phyloP scores from a whole-genome alignment of 768 basidiomycete species.

The Mycena vitilis region DNA sequence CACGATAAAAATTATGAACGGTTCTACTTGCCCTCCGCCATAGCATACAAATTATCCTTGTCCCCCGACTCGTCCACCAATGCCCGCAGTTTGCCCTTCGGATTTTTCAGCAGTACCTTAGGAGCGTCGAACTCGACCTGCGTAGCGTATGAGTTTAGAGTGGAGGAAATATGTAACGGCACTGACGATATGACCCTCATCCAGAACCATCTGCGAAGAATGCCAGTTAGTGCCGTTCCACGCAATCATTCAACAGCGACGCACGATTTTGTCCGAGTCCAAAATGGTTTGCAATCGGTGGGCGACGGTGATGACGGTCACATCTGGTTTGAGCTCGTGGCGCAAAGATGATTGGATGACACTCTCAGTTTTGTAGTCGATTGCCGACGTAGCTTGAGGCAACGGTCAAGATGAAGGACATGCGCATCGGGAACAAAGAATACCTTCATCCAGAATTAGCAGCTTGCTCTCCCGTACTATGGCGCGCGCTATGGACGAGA shows the following conservation, averaged over 20 bases:
- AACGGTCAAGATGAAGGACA: conserved; percentile 44
- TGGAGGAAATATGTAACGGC: not conserved
- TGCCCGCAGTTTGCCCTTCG: conserved; percentile 61
- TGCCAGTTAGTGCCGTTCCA: not conserved
- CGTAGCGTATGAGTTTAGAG: conserved; percentile 10
- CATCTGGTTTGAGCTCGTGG: conserved; percentile 68
- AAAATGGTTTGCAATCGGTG: conserved; percentile 69
- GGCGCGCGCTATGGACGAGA: conserved; percentile 67
- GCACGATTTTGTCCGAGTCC: conserved; percentile 62
- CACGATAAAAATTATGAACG: not conserved
- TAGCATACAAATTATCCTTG: conserved; percentile 58
- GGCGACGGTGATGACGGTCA: conserved; percentile 67
- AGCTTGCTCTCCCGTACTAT: conserved; percentile 62
- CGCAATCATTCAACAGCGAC: conserved; percentile 5
- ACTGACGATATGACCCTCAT: conserved; percentile 54
- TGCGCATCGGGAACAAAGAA: not conserved
- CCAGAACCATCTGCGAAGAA: conserved; percentile 53
- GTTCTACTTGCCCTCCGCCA: conserved; percentile 44
- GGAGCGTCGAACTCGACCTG: conserved; percentile 71
- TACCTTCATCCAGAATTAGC: conserved; percentile 63
- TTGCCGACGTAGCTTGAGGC: conserved; percentile 64
- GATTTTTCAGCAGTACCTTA: conserved; percentile 58
- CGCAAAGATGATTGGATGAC: conserved; percentile 77
- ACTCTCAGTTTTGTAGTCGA: conserved; percentile 71
- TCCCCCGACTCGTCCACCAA: conserved; percentile 71